Percentiles rank a stretch among this genome's conserved stretches.
Conservation (phyloP, 1,284 basidiomycete genomes). For the Tilletia walkeri region DNA sequence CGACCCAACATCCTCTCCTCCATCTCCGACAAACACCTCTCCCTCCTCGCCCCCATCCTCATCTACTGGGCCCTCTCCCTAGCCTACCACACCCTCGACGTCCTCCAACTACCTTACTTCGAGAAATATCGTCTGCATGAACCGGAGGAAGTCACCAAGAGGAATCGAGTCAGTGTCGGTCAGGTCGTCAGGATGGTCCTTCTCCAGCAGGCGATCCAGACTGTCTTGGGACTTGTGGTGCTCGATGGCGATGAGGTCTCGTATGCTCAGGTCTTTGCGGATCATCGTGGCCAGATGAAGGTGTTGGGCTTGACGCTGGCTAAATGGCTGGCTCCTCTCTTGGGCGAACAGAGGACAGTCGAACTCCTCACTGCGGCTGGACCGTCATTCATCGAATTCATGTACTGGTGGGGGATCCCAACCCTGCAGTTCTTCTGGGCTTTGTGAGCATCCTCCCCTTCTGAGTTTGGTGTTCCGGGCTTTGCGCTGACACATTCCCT, state of each 20-base stretch:
- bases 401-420: constrained; percentile 96
- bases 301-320: background rate
- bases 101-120: constrained; percentile 68
- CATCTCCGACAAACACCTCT: constrained; percentile 72
- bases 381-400: constrained; percentile 64
- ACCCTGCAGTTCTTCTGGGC: constrained; percentile 72
- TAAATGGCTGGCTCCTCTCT: background rate
- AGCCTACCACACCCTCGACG: constrained; percentile 78
- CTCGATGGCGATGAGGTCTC: constrained; percentile 62
- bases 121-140: constrained; percentile 86
- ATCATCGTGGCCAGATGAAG: constrained; percentile 59
- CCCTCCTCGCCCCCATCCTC: constrained; percentile 72
- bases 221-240: constrained; percentile 70
- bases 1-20: constrained; percentile 63
- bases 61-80: constrained; percentile 85
- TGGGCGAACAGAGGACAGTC: constrained; percentile 22
- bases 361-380: constrained; percentile 60
- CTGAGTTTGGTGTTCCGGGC: too few relatives aligned
- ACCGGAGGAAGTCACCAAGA: constrained; percentile 71
- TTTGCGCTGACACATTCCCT: background rate
- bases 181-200: constrained; percentile 77
- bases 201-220: constrained; percentile 83
- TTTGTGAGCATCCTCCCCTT: constrained; percentile 66
- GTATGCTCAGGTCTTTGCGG: constrained; percentile 49
- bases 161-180: constrained; percentile 72